Base-by-base conservation (phyloP, 2,329 filamentous ascomycete species). In the Exserohilum turcica region DNA sequence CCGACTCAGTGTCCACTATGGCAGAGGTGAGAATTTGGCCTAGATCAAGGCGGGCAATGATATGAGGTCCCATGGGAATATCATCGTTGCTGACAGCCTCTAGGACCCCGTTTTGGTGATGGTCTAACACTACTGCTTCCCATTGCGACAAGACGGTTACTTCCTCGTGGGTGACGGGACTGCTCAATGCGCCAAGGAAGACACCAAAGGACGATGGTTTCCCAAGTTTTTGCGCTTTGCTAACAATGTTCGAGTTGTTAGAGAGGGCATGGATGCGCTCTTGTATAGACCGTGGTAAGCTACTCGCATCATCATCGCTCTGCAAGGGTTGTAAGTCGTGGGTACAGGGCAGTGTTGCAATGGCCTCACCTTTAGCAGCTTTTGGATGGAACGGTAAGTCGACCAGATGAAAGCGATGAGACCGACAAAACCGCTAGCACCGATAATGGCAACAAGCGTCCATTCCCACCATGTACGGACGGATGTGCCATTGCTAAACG, bases 201-300 rank as follows among this genome's bases (percentile, higher is more conserved):
- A 74, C 71, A 15, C 71, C 72, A 47, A 75, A 75, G 5, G 69
- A 68, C 8, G 68, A 50, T 21, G 70, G 70, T 50, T 73, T 72
- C 21, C 61, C 28, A 19, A 65, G 54, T 10, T 29, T 18, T 38
- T 65, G 54, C n/a, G 55, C 59, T 39, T 61, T 48, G n/a, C 59
- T 60, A 31, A 67, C 43, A 10, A 57, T 44, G 32, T 58, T 57
- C 15, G 66, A 63, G 39, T 51, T 66, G 35, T 59, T 52, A 1
- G 60, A 66, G 6, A 71, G 52, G 1, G 67, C 55, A 33, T 70
- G 66, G 7, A 73, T 60, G 16, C 65, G 62, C 56, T 73, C 67
- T 47, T 70, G 63, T 27, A 72, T 63, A 7, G 68, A 64, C 21
- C 60, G 60, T 15, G 70, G 68, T 29, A 73, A 43, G 3, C 43